Evolutionary conservation across 176 grass and related monocot genomes (phyloP).

Genomic region (Lolium perenne): DNA sequence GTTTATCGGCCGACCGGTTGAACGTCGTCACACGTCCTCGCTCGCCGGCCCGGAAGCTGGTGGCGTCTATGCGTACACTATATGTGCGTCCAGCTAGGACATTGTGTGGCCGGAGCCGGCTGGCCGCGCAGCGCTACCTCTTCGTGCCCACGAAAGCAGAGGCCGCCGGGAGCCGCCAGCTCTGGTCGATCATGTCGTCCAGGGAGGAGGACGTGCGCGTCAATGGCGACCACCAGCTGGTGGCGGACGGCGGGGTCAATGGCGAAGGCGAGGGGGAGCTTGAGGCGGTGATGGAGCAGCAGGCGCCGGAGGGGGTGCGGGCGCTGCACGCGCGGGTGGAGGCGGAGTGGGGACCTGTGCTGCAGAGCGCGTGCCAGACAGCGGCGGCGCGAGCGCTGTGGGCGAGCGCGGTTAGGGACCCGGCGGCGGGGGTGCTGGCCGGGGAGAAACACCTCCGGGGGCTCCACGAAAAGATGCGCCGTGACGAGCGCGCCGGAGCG

Average conservation of each 20-base stretch:
- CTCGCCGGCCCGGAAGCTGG: background rate
- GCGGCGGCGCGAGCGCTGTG: constrained; percentile 88
- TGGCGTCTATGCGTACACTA: background rate
- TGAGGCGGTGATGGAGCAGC: constrained; percentile 47
- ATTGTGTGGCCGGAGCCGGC: constrained; percentile 42
- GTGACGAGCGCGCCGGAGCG: constrained; percentile 68
- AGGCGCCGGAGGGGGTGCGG: constrained; percentile 61
- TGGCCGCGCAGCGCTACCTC: constrained; percentile 6
- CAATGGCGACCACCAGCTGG: constrained; percentile 11
- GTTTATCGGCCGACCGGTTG: background rate
- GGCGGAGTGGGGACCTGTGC: constrained; percentile 73
- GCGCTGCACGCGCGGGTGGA: constrained; percentile 76
- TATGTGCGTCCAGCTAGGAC: constrained; percentile 1
- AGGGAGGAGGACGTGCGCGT: background rate
- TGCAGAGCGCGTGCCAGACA: constrained; percentile 94
- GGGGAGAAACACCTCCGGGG: constrained; percentile 70
- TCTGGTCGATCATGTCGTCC: constrained; percentile 37
- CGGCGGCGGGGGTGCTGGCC: constrained; percentile 73
- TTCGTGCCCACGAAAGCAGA: background rate
- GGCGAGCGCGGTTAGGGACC: constrained; percentile 65
- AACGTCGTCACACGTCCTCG: background rate
- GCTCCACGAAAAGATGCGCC: constrained; percentile 73
- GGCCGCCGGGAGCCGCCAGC: background rate
- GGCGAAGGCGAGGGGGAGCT: constrained; percentile 20
- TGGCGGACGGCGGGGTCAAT: background rate